phyloP scores from a whole-genome alignment of 2,329 filamentous ascomycete genomes.

The Epichloe hybrida region DNA sequence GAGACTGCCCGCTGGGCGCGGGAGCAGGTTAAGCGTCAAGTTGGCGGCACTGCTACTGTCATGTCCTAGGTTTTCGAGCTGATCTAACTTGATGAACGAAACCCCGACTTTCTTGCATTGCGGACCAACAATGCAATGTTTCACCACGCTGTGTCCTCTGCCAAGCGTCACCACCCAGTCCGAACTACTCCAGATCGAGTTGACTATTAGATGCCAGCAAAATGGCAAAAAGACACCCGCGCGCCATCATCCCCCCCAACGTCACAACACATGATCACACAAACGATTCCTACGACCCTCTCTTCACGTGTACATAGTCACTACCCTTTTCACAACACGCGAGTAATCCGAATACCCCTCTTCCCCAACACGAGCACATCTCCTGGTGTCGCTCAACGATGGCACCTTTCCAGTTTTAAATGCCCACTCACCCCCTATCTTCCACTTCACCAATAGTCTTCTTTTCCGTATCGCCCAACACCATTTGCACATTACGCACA shows the following conservation, averaged over 20 bases:
- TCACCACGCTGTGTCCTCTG: background rate
- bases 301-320: conserved; percentile 27
- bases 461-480: too few relatives aligned
- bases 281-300: conserved; percentile 23
- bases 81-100: background rate
- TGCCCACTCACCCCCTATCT: background rate
- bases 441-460: background rate
- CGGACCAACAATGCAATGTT: conserved; percentile 1
- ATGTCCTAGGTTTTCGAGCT: conserved; percentile 34
- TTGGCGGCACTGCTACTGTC: conserved; percentile 37
- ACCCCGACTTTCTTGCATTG: background rate
- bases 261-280: conserved; percentile 15
- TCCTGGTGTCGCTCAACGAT: background rate
- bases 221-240: conserved; percentile 3
- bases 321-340: conserved; percentile 17
- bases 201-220: background rate
- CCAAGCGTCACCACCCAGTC: background rate
- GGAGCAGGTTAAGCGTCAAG: conserved; percentile 91
- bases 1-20: conserved; percentile 95
- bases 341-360: conserved; percentile 26
- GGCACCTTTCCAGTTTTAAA: background rate
- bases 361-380: background rate
- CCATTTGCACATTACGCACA: conserved; percentile 5
- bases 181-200: background rate
- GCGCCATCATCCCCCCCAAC: conserved; percentile 2